A percentile compares a stretch with the other conserved stretches of the same genome.
phyloP scores from a whole-genome alignment of 75 land plant species.

The Chamaecyparis obtusa region DNA sequence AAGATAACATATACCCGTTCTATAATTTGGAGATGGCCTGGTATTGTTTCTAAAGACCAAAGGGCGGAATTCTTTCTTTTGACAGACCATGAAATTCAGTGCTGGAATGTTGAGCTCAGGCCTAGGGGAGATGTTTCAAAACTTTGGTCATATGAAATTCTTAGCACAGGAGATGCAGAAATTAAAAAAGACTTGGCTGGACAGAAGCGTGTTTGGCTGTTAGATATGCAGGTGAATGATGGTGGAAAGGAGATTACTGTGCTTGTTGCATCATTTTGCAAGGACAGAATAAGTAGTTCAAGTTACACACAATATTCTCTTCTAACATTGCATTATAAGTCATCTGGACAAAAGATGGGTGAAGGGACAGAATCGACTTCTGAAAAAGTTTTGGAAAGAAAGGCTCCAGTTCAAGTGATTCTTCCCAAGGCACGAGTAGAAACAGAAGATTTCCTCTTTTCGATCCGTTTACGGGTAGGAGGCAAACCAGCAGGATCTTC shows the following conservation, averaged over 20 bases:
- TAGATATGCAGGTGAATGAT: constrained; percentile 81
- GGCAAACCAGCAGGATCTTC: constrained; percentile 94
- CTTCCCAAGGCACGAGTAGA: constrained; percentile 89
- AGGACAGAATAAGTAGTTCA: constrained; percentile 65
- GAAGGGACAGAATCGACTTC: constrained; percentile 14
- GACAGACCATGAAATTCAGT: constrained; percentile 75
- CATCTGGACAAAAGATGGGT: constrained; percentile 15
- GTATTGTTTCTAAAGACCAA: constrained; percentile 22
- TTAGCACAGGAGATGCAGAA: constrained; percentile 53
- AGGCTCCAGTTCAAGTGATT: constrained; percentile 77
- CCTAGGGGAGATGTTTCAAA: constrained; percentile 36
- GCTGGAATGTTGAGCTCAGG: constrained; percentile 62
- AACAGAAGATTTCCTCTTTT: constrained; percentile 65
- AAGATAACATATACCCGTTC: constrained; percentile 48
- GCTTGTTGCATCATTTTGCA: constrained; percentile 82
- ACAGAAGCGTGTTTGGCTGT: constrained; percentile 81
- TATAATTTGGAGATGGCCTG: constrained; percentile 49
- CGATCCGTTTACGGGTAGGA: constrained; percentile 83
- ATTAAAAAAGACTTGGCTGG: constrained; percentile 78
- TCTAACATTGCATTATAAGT: constrained; percentile 48
- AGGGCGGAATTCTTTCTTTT: constrained; percentile 57
- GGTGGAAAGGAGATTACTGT: constrained; percentile 61
- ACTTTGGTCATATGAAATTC: constrained; percentile 75
- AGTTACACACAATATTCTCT: constrained; percentile 85
- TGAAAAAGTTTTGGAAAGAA: constrained; percentile 53